These are phyloP conservation scores for Byssothecium circinans DNA, from an alignment of 2,329 filamentous ascomycete genomes.

Conservation along the genomic window DNA sequence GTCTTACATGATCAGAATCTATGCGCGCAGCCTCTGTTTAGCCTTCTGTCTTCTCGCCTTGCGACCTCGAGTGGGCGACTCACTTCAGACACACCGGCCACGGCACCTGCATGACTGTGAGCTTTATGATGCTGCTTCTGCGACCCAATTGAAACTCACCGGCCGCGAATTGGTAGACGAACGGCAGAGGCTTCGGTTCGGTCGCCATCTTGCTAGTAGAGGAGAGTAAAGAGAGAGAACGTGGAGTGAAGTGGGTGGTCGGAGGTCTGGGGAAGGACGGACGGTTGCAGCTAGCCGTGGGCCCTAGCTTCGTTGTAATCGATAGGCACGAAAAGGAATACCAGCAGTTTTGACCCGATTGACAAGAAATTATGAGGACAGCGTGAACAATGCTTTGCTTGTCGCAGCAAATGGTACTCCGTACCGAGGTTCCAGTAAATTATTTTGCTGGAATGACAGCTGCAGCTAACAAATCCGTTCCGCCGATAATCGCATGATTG, in stretches of 20 bases:
- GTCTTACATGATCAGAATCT: slow-evolving; percentile 86
- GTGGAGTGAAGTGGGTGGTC: slow-evolving; percentile 11
- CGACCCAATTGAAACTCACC: slow-evolving; percentile 56
- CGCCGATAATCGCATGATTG: too few relatives aligned
- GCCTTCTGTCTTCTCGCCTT: slow-evolving; percentile 15
- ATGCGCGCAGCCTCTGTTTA: slow-evolving; percentile 32
- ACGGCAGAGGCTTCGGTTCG: slow-evolving; percentile 75
- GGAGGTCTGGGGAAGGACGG: slow-evolving; percentile 31
- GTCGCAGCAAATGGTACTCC: too few relatives aligned
- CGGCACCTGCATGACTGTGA: slow-evolving; percentile 63
- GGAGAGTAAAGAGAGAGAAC: slow-evolving; percentile 8
- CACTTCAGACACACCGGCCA: slow-evolving; percentile 97
- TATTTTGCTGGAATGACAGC: background rate
- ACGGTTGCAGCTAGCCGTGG: background rate
- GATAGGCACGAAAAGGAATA: too few relatives aligned
- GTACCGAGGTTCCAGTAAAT: too few relatives aligned
- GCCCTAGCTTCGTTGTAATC: slow-evolving; percentile 26
- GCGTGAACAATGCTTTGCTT: too few relatives aligned
- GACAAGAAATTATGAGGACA: too few relatives aligned
- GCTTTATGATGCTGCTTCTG: slow-evolving; percentile 8
- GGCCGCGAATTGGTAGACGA: slow-evolving; percentile 92
- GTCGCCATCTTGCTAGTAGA: slow-evolving; percentile 46
- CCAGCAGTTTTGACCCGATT: too few relatives aligned
- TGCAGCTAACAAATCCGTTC: too few relatives aligned
- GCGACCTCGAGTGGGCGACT: slow-evolving; percentile 41